Percentiles rank a stretch among this genome's conserved stretches.
These are phyloP conservation scores for Phytophthora hybrid DNA, from an alignment of 352 stramenopile genomes.

Conservation along the genomic window DNA sequence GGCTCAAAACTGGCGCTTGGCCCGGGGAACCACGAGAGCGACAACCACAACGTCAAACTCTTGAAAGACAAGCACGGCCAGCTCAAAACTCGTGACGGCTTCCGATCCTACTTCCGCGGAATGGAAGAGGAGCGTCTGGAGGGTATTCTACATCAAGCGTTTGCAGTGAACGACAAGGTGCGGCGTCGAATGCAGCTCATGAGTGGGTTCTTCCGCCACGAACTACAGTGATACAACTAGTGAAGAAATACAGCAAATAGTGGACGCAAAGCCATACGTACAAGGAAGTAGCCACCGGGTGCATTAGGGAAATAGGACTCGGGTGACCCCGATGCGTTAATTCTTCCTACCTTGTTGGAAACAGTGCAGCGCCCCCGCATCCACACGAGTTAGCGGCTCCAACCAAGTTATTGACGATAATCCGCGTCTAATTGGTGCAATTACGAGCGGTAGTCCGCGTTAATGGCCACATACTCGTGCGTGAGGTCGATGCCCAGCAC, in stretches of 20 bases:
- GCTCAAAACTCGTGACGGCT: slow-evolving; percentile 80
- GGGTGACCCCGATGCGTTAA: background rate
- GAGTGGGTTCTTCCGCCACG: slow-evolving; percentile 57
- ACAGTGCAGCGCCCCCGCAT: slow-evolving; percentile 5
- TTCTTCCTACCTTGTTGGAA: slow-evolving; percentile 17
- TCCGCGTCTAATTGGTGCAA: slow-evolving; percentile 4
- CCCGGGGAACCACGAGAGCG: slow-evolving; percentile 52
- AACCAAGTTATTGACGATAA: slow-evolving; percentile 17
- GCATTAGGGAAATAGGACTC: slow-evolving; percentile 28
- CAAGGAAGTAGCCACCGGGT: slow-evolving; percentile 12
- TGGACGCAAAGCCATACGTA: background rate
- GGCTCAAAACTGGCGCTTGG: slow-evolving; percentile 26
- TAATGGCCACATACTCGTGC: slow-evolving; percentile 98
- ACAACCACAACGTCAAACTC: slow-evolving; percentile 58
- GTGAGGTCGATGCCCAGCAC: slow-evolving; percentile 98
- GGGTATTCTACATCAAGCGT: slow-evolving; percentile 56
- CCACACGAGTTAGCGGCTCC: slow-evolving; percentile 12
- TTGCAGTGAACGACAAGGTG: slow-evolving; percentile 62
- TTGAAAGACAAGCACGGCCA: slow-evolving; percentile 64
- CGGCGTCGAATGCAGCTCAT: slow-evolving; percentile 76
- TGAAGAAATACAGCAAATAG: slow-evolving; percentile 19
- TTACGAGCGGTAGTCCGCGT: slow-evolving; percentile 99
- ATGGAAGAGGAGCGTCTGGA: slow-evolving; percentile 63
- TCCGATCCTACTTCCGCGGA: slow-evolving; percentile 70
- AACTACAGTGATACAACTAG: slow-evolving; percentile 27